Evolutionary conservation across 495 filamentous ascomycete species (phyloP).

Genomic region (Xylaria sp.): DNA sequence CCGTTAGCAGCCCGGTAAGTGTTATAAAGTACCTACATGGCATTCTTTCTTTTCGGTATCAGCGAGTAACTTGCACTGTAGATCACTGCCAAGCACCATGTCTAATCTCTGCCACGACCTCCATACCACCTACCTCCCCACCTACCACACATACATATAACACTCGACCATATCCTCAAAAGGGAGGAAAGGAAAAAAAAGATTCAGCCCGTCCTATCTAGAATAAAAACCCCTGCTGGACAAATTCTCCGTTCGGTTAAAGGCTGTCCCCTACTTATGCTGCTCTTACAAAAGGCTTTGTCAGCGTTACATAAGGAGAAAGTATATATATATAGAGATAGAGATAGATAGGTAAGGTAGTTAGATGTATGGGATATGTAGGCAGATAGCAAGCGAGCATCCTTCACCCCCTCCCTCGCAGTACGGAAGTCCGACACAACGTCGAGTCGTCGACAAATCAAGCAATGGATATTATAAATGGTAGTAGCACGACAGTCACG

Average conservation of each 20-base stretch:
- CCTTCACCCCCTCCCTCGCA: not conserved
- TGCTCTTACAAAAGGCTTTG: not conserved
- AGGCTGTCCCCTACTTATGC: too few relatives aligned
- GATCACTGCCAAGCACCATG: too few relatives aligned
- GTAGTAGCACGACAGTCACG: not conserved
- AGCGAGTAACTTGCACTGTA: too few relatives aligned
- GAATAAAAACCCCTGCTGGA: not conserved
- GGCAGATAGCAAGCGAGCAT: not conserved
- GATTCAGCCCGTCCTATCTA: not conserved
- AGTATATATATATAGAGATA: not conserved
- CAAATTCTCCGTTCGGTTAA: not conserved
- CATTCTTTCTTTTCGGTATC: too few relatives aligned
- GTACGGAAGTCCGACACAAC: not conserved
- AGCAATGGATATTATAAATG: not conserved
- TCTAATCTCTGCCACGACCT: too few relatives aligned
- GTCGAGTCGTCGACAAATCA: not conserved
- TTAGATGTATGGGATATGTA: not conserved
- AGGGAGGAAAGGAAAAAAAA: not conserved
- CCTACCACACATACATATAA: not conserved
- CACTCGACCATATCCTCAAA: not conserved
- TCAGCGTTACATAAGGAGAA: slow-evolving; percentile 1
- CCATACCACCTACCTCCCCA: too few relatives aligned
- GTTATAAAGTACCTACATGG: too few relatives aligned
- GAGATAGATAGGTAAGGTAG: too few relatives aligned
- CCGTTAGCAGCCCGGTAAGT: too few relatives aligned